Conservation (phyloP, 768 basidiomycete species). For the Auricularia sp. region DNA sequence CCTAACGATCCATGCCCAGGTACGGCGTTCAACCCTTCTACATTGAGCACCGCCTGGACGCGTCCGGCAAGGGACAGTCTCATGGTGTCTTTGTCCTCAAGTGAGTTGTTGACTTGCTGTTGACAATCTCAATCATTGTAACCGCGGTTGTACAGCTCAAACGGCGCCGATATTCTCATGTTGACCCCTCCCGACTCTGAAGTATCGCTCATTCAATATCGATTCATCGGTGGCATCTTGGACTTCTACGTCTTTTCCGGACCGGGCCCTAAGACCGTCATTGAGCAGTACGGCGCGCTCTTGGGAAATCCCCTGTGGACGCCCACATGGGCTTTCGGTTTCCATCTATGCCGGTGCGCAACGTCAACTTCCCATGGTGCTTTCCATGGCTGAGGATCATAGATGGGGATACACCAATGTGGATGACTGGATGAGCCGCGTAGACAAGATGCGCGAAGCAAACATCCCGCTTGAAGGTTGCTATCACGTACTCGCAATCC, state of each 20-base stretch:
- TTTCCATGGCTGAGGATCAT: constrained; percentile 3
- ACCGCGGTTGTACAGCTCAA: not conserved
- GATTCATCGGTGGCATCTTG: constrained; percentile 24
- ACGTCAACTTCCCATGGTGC: constrained; percentile 8
- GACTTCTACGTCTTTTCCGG: constrained; percentile 26
- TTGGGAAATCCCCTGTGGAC: constrained; percentile 17
- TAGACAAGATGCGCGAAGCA: constrained; percentile 51
- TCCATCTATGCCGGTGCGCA: constrained; percentile 25
- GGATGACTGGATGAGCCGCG: constrained; percentile 45
- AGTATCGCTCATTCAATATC: constrained; percentile 16
- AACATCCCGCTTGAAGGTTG: constrained; percentile 66
- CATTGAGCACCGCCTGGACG: constrained; percentile 9
- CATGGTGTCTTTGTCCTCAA: constrained; percentile 27
- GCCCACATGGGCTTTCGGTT: constrained; percentile 22
- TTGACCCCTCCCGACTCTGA: not conserved
- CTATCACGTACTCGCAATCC: not conserved
- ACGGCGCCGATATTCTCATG: constrained; percentile 2
- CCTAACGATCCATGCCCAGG: not conserved
- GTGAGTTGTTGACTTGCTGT: not conserved
- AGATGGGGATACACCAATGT: constrained; percentile 47
- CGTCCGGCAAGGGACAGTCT: constrained; percentile 18
- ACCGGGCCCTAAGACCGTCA: constrained; percentile 10
- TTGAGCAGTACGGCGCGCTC: constrained; percentile 19
- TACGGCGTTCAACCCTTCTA: constrained; percentile 10
- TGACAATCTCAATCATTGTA: too few relatives aligned